Evolutionary conservation across 1,284 basidiomycete species (phyloP), one percentile per base, ranked within the genome.

Genomic region (Trichosporon faecale): DNA sequence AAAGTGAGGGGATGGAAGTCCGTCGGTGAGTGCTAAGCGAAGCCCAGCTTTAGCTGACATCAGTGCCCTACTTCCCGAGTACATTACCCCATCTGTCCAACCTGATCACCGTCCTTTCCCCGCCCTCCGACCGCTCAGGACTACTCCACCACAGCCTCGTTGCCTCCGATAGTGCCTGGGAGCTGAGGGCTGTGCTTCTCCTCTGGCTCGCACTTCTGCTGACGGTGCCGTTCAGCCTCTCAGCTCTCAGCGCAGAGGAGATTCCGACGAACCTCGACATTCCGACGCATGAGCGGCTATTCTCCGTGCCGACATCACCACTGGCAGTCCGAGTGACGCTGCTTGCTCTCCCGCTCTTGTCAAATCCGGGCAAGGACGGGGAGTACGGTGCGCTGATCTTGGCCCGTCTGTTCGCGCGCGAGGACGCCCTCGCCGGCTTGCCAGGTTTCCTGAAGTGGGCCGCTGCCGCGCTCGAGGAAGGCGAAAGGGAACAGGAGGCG

Each of bases 161-260:
- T 4, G 78, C 77, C 1, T 40, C 75, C 4, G 66, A 76, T n/a
- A 74, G 76, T 3, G 74, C 82, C 55, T 99, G 97, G 97, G 85
- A 91, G 61, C 82, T 95, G 65, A 89, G 94, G 69, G 95, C 97
- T 77, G 86, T 92, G 16, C 85, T 93, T 25, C 86, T 99, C 4
- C 86, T 98, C 2, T 99, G 97, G 96, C 87, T 99, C 12, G 93
- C 94, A 18, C 88, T 99, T 18, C 91, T 98, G 66, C 92, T 92
- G 83, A 94, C 94, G 85, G 90, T 98, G 23, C 97, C 97, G 0
- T 99, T 99, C 80, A 90, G 93, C 78, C 85, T 99, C 63, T 86
- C 88, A 18, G 91, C 93, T 72, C 93, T 98, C 68, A 67, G 74
- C n/a, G 16, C 71, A 16, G n/a, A 70, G 21, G 29, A 67, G 1